A percentile compares a stretch with the other conserved stretches of the same genome.
phyloP scores from a whole-genome alignment of 1,139 yeast genomes.

The Geotrichum klebahnii region DNA sequence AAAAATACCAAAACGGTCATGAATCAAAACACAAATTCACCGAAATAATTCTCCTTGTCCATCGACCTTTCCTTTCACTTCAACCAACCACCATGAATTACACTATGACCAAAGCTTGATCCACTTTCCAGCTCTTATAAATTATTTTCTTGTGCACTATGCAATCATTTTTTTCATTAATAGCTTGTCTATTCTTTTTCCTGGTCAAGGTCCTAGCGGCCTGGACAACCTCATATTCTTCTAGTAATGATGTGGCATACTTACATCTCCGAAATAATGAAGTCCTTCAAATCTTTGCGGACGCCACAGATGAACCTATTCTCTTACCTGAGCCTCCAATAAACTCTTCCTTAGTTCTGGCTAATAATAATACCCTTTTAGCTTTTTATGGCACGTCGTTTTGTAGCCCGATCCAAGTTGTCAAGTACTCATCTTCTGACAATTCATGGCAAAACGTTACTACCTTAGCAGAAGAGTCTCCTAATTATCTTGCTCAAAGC shows the following conservation, averaged over 20 bases:
- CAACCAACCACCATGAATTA: background rate
- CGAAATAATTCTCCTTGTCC: background rate
- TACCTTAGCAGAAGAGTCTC: constrained; percentile 17
- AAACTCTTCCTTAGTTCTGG: constrained; percentile 26
- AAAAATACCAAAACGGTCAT: background rate
- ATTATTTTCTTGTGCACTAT: background rate
- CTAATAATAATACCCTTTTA: constrained; percentile 19
- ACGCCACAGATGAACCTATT: constrained; percentile 14
- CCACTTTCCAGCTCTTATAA: background rate
- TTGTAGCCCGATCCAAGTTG: constrained; percentile 24
- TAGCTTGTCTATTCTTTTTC: background rate
- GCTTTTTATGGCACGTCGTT: constrained; percentile 25
- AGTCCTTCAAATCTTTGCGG: constrained; percentile 22
- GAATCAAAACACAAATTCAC: background rate
- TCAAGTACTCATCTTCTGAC: constrained; percentile 21
- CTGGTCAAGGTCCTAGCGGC: constrained; percentile 13
- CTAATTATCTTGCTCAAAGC: constrained; percentile 31
- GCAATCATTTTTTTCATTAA: background rate
- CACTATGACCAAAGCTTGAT: background rate
- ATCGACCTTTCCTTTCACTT: background rate
- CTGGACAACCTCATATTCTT: constrained; percentile 26
- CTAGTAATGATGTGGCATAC: constrained; percentile 22
- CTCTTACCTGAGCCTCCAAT: constrained; percentile 25
- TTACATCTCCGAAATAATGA: constrained; percentile 24
- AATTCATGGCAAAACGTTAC: constrained; percentile 27